These are phyloP conservation scores for Phytophthora boehmeriae DNA, from an alignment of 352 stramenopile species.

Conservation along the genomic window DNA sequence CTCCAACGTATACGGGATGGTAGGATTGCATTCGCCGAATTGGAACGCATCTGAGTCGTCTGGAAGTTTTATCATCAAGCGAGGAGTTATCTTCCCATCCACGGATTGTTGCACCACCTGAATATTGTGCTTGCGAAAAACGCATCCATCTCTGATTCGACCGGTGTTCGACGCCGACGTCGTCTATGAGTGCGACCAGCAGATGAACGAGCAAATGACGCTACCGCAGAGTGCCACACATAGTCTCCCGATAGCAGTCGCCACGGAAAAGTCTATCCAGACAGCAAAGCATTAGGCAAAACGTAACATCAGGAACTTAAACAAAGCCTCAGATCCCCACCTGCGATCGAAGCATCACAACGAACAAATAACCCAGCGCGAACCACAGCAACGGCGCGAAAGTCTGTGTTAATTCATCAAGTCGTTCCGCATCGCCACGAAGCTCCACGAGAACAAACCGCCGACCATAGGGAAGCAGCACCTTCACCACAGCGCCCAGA, in stretches of 20 bases:
- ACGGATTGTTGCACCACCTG: slow-evolving; percentile 40
- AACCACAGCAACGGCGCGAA: slow-evolving; percentile 67
- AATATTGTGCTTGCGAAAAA: slow-evolving; percentile 51
- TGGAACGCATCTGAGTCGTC: slow-evolving; percentile 47
- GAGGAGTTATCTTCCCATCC: slow-evolving; percentile 27
- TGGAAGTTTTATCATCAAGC: slow-evolving; percentile 42
- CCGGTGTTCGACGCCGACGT: slow-evolving; percentile 10
- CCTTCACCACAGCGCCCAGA: slow-evolving; percentile 15
- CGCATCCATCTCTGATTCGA: slow-evolving; percentile 29
- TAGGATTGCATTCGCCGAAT: slow-evolving; percentile 54
- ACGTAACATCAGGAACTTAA: too few species aligned
- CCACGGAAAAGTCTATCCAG: slow-evolving; percentile 56
- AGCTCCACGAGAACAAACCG: slow-evolving; percentile 29
- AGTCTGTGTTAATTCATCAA: slow-evolving; percentile 31
- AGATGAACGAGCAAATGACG: background rate
- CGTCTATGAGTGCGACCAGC: slow-evolving; percentile 9
- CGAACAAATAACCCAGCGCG: slow-evolving; percentile 50
- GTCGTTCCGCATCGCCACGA: slow-evolving; percentile 15
- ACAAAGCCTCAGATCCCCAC: slow-evolving; percentile 22
- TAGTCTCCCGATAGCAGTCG: slow-evolving; percentile 49
- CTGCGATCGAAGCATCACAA: slow-evolving; percentile 46
- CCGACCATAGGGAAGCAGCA: slow-evolving; percentile 31
- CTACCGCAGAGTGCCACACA: slow-evolving; percentile 32
- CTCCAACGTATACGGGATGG: slow-evolving; percentile 63
- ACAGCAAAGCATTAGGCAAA: slow-evolving; percentile 2